These are phyloP conservation scores for Aureoboletus auriporus DNA, from an alignment of 768 basidiomycete genomes.

Conservation along the genomic window DNA sequence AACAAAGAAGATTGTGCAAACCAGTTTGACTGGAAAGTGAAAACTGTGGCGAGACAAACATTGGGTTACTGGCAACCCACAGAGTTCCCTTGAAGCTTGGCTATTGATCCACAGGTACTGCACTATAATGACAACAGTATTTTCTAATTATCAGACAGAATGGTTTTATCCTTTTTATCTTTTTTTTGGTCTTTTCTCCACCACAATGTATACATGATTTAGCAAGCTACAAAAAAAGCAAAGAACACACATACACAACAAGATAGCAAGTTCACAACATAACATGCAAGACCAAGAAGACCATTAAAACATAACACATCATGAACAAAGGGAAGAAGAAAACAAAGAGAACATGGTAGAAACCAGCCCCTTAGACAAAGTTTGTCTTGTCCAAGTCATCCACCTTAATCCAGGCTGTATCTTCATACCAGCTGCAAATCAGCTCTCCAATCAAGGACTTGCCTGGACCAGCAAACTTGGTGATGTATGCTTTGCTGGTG, in stretches of 20 bases:
- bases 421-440: slow-evolving; percentile 27
- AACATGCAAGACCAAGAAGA: slow-evolving; percentile 5
- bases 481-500: slow-evolving; percentile 57
- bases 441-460: slow-evolving; percentile 42
- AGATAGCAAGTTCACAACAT: slow-evolving; percentile 16
- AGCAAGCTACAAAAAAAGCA: not conserved
- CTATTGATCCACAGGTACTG: not conserved
- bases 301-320: not conserved
- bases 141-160: too few species aligned
- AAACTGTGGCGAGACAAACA: too few species aligned
- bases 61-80: too few species aligned
- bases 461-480: slow-evolving; percentile 47
- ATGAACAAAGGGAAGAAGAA: not conserved
- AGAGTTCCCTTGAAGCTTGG: not conserved
- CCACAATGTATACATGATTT: slow-evolving; percentile 8
- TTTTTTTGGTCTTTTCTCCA: slow-evolving; percentile 5
- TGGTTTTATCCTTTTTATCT: not conserved
- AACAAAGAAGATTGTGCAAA: slow-evolving; percentile 6
- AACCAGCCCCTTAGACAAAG: slow-evolving; percentile 13
- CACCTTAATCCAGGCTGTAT: slow-evolving; percentile 34
- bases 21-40: not conserved
- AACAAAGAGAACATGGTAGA: not conserved
- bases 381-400: slow-evolving; percentile 23
- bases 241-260: slow-evolving; percentile 8
- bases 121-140: too few species aligned